phyloP scores from a whole-genome alignment of 78 protist genomes.

The Dictyostelium brefeldianum region DNA sequence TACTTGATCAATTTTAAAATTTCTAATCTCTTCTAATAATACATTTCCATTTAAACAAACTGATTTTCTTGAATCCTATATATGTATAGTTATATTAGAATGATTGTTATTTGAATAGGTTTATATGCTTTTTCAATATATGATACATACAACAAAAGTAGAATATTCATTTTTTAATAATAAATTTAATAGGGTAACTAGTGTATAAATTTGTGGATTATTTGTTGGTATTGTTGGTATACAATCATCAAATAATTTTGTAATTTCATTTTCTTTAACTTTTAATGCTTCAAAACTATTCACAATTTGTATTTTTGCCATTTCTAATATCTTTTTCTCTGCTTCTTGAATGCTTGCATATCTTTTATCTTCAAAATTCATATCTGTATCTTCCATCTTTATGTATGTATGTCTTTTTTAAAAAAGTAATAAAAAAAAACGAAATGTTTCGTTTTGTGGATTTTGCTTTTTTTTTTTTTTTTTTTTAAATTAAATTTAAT shows the following conservation, averaged over 20 bases:
- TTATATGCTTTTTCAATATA: too few species aligned
- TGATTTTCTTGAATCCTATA: slow-evolving; percentile 20
- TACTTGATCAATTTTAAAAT: neutral
- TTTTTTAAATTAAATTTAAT: too few species aligned
- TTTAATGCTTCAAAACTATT: neutral
- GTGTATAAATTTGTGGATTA: neutral
- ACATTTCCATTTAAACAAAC: neutral
- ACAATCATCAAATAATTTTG: neutral
- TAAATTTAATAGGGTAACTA: neutral
- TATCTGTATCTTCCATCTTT: neutral
- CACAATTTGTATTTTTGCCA: neutral
- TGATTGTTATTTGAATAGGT: too few species aligned
- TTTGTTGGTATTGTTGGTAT: neutral
- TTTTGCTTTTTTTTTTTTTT: neutral
- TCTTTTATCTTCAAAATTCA: neutral
- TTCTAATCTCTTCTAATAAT: neutral
- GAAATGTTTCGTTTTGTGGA: neutral
- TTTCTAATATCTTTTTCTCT: neutral
- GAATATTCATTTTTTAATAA: neutral
- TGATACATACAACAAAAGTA: slow-evolving; percentile 4
- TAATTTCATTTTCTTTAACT: slow-evolving; percentile 10
- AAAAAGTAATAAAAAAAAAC: neutral
- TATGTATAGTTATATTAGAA: neutral
- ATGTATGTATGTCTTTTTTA: too few species aligned
- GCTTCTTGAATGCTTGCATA: neutral